A percentile compares a stretch with the other conserved stretches of the same genome.
These are phyloP conservation scores for Phellinidium pouzarii DNA, from an alignment of 1,284 basidiomycete species.

Conservation along the genomic window DNA sequence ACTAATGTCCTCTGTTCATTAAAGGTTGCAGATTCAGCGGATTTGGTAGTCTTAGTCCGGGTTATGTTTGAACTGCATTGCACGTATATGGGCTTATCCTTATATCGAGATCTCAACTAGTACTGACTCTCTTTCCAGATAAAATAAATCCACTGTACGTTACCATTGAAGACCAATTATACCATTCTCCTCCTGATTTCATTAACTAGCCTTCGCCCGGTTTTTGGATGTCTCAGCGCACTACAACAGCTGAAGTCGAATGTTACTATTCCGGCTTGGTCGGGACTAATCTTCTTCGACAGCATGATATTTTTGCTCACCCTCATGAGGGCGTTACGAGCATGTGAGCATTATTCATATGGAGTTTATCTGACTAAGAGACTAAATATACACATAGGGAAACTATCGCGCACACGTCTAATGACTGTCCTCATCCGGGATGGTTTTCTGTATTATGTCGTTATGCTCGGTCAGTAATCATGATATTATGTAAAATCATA, in stretches of 20 bases:
- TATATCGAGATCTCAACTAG: neutral
- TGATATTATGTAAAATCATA: neutral
- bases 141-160: neutral
- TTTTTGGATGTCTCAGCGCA: neutral
- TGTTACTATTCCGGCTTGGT: conserved; percentile 3
- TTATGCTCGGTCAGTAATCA: conserved; percentile 6
- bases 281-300: conserved; percentile 4
- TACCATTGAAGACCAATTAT: neutral
- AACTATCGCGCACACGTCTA: neutral
- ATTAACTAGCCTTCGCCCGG: neutral
- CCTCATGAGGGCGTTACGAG: neutral
- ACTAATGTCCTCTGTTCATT: neutral
- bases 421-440: conserved; percentile 6
- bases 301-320: conserved; percentile 6
- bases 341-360: neutral
- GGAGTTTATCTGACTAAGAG: neutral
- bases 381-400: neutral
- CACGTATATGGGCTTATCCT: neutral
- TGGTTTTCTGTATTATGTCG: conserved; percentile 5
- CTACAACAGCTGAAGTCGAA: neutral
- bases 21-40: neutral
- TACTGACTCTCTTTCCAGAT: neutral
- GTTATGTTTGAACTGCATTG: neutral
- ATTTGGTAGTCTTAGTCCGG: neutral
- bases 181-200: neutral